Evolutionary conservation across 495 filamentous ascomycete species (phyloP).

Genomic region (Aspergillus homomorphus): DNA sequence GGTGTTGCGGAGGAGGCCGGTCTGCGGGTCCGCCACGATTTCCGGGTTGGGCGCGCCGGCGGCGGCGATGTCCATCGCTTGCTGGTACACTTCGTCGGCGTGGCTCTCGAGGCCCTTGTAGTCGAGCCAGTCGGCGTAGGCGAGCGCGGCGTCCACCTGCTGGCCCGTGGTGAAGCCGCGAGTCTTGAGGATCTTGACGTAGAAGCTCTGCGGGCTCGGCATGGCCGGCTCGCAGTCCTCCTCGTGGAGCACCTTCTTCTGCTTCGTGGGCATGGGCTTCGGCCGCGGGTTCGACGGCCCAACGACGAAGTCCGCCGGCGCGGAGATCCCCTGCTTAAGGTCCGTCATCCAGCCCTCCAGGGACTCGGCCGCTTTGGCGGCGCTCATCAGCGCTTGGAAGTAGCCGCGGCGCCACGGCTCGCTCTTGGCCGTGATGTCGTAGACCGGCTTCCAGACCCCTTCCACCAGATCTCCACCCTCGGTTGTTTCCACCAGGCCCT

Average conservation of each 20-base stretch:
- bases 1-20: slow-evolving; percentile 57
- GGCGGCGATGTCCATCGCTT: slow-evolving; percentile 68
- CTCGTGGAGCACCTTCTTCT: slow-evolving; percentile 58
- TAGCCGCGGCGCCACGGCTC: slow-evolving; percentile 83
- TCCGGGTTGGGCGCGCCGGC: slow-evolving; percentile 34
- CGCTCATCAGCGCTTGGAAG: slow-evolving; percentile 72
- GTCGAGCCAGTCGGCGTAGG: slow-evolving; percentile 78
- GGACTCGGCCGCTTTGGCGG: slow-evolving; percentile 72
- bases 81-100: slow-evolving; percentile 65
- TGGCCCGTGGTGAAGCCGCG: slow-evolving; percentile 71
- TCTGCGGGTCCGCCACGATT: slow-evolving; percentile 58
- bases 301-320: slow-evolving; percentile 65
- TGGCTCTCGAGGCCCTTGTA: slow-evolving; percentile 63
- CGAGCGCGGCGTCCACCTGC: slow-evolving; percentile 72
- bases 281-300: slow-evolving; percentile 82
- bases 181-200: slow-evolving; percentile 74
- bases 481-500: slow-evolving; percentile 54
- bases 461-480: slow-evolving; percentile 55
- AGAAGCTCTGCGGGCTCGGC: slow-evolving; percentile 64
- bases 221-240: slow-evolving; percentile 66
- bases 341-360: slow-evolving; percentile 74
- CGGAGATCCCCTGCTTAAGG: slow-evolving; percentile 58
- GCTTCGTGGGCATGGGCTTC: slow-evolving; percentile 61
- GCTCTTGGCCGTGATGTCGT: slow-evolving; percentile 69
- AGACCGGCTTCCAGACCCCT: slow-evolving; percentile 55